A percentile compares a stretch with the other conserved stretches of the same genome.
Evolutionary conservation across 768 basidiomycete genomes (phyloP).

Genomic region (Xanthoconium stramineum): DNA sequence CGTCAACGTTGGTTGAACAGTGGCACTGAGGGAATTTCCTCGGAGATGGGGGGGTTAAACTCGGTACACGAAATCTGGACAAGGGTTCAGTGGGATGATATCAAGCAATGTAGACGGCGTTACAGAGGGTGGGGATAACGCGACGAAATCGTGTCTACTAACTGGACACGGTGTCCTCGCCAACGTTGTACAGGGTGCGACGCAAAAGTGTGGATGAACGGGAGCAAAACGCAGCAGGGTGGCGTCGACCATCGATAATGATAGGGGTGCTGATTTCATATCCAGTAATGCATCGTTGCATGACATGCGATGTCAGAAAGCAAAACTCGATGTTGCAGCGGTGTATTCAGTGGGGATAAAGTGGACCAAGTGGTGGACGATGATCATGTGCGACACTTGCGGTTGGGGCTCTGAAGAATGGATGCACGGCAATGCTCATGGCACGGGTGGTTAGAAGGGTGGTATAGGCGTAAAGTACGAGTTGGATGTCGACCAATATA

Average conservation of each 20-base stretch:
- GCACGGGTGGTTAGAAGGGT: constrained; percentile 11
- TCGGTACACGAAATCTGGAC: neutral
- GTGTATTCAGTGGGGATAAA: constrained; percentile 20
- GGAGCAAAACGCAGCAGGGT: constrained; percentile 4
- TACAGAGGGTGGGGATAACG: constrained; percentile 1
- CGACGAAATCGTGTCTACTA: constrained; percentile 4
- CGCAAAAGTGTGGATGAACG: constrained; percentile 13
- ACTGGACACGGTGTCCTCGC: neutral
- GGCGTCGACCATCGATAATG: constrained; percentile 21
- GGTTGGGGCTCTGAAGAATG: constrained; percentile 12
- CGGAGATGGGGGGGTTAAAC: constrained; percentile 19
- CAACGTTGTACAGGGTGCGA: constrained; percentile 2
- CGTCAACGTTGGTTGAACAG: constrained; percentile 1
- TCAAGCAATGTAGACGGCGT: constrained; percentile 6
- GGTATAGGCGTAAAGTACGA: constrained; percentile 7
- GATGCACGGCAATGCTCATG: constrained; percentile 8
- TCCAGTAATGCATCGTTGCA: constrained; percentile 19
- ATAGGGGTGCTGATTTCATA: constrained; percentile 29
- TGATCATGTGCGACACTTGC: constrained; percentile 9
- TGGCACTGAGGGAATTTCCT: constrained; percentile 7
- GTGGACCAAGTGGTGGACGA: constrained; percentile 9
- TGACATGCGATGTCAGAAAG: constrained; percentile 15
- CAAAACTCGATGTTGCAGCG: constrained; percentile 5
- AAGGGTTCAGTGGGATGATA: neutral
- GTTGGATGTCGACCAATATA: neutral